Conservation (phyloP, 2,329 filamentous ascomycete species). For the Aspergillus ochraceus region DNA sequence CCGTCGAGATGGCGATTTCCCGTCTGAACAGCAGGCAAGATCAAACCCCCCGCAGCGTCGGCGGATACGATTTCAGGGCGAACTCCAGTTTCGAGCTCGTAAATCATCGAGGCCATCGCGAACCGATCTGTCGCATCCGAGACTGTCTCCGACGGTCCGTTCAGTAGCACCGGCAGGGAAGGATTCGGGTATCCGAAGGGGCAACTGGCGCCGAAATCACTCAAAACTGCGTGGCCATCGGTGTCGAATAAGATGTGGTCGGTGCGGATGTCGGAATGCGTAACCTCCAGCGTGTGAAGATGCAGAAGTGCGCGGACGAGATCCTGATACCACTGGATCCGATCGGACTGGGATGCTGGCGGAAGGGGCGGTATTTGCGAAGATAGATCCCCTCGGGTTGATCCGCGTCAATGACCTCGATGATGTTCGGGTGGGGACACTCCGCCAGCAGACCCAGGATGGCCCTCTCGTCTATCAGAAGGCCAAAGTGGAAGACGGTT, state of each 20-base stretch:
- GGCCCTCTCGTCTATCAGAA: constrained; percentile 21
- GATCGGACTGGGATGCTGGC: constrained; percentile 9
- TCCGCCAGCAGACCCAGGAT: constrained; percentile 17
- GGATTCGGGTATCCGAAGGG: constrained; percentile 17
- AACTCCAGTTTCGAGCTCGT: constrained; percentile 19
- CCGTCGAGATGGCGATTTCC: too few species aligned
- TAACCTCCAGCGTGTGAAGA: constrained; percentile 24
- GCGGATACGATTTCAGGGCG: too few species aligned
- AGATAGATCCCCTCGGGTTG: constrained; percentile 27
- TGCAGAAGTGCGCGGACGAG: constrained; percentile 22
- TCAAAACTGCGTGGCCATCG: constrained; percentile 17
- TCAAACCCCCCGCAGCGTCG: too few species aligned
- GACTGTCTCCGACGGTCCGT: constrained; percentile 19
- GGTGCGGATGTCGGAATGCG: constrained; percentile 22
- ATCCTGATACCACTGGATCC: constrained; percentile 23
- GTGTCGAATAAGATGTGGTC: constrained; percentile 26
- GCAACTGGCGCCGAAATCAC: constrained; percentile 25
- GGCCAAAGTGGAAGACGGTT: constrained; percentile 21
- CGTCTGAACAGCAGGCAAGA: too few species aligned
- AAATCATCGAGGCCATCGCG: constrained; percentile 24
- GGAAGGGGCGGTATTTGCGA: constrained; percentile 21
- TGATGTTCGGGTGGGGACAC: constrained; percentile 22
- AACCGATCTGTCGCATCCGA: constrained; percentile 25
- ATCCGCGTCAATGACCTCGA: constrained; percentile 23
- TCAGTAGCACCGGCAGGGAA: constrained; percentile 22